Evolutionary conservation across 306 rosid species (phyloP).

Genomic region (Cicer judaicum): DNA sequence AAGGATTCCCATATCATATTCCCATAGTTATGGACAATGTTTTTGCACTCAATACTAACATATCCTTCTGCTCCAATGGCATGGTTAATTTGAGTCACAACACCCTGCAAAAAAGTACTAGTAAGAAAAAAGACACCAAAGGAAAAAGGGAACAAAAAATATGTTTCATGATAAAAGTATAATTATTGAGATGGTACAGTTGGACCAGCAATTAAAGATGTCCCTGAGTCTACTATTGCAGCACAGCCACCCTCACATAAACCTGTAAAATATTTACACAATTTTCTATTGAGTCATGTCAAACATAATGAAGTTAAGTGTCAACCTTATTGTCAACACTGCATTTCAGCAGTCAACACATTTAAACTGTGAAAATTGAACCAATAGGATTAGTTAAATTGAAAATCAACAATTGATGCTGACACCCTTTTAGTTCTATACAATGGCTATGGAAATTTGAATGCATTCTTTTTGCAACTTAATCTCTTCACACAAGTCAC

Average conservation of each 20-base stretch:
- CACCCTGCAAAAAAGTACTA: slow-evolving; percentile 53
- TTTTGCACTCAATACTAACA: slow-evolving; percentile 71
- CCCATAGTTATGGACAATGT: slow-evolving; percentile 59
- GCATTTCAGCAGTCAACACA: not conserved
- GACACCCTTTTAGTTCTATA: slow-evolving; percentile 8
- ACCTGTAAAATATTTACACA: slow-evolving; percentile 51
- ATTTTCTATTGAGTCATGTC: not conserved
- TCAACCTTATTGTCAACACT: not conserved
- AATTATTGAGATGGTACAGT: slow-evolving; percentile 54
- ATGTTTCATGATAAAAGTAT: slow-evolving; percentile 21
- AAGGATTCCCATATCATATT: slow-evolving; percentile 68
- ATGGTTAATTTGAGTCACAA: slow-evolving; percentile 78
- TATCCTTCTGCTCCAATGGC: slow-evolving; percentile 78
- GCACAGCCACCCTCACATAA: slow-evolving; percentile 62
- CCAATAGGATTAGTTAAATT: slow-evolving; percentile 15
- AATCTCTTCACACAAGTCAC: too few species aligned
- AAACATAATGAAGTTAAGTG: slow-evolving; percentile 8
- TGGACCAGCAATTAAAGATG: slow-evolving; percentile 77
- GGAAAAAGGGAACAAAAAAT: slow-evolving; percentile 1
- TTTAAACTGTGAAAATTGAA: slow-evolving; percentile 6
- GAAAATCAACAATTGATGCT: not conserved
- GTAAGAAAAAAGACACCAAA: slow-evolving; percentile 34
- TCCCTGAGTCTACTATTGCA: slow-evolving; percentile 77
- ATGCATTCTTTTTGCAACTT: too few species aligned
- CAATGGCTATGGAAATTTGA: slow-evolving; percentile 27